Base-by-base conservation (phyloP, 2,329 filamentous ascomycete species). In the Penicillium hesseltinei region DNA sequence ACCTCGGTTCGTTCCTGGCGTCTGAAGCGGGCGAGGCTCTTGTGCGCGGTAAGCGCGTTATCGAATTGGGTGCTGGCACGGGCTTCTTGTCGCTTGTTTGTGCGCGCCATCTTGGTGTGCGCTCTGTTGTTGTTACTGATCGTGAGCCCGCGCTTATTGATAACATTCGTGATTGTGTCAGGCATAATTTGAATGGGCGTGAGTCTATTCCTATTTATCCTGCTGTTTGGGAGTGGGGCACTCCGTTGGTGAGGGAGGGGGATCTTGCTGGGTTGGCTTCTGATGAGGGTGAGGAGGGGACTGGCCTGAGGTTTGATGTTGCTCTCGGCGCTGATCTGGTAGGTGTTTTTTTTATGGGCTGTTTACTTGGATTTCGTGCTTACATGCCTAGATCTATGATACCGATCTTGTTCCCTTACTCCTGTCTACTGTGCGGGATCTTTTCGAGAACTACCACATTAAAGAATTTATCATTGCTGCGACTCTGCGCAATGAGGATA, bases 61-160 rank as follows among this genome's bases (percentile, higher is more conserved):
- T 89, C 5, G 87, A 89, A 67, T 78, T 89, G 4, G 87, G 87
- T 33, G 84, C 85, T 21, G 87, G 87, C 1, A 88, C 87, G 5
- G 87, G 87, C 0, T 82, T 89, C 61, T 69, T 89, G 11, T 84
- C 85, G 1, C 81, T 89, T 23, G 76, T 88, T 11, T 86, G 84
- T 63, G 82, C 84, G 2, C 85, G 84, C 59, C 75, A 84, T 66
- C 77, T 89, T 1, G 74, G 73, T 45, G 81, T 83, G 5, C 72
- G 70, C 29, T 78, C 78, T 31, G 81, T 88, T 11, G 78, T 84
- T 13, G 79, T 81, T 4, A 89, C 86, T 2, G 87, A 90, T 68
- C 84, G 86, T 9, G 85, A 88, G 36, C 69, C 66, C 1, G 69
- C 70, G 31, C 65, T 80, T 31, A 72, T 79, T 45, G 69, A 73